Evolutionary conservation across 306 rosid species (phyloP).

Genomic region (Sindora glabra): DNA sequence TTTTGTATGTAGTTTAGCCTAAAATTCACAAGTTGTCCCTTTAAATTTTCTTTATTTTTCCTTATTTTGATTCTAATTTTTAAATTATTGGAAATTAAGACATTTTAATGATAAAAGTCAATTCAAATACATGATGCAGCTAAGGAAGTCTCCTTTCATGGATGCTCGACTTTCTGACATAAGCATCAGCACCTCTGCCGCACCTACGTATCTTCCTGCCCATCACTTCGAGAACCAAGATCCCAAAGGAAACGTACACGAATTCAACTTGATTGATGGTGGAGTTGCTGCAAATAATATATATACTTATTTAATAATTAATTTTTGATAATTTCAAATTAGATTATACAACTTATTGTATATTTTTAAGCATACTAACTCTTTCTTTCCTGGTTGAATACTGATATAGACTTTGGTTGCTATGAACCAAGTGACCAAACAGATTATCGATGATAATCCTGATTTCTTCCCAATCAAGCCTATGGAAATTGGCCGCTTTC

Average conservation of each 20-base stretch:
- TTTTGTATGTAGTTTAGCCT: background rate
- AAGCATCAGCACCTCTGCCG: constrained; percentile 46
- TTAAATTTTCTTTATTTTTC: too few relatives aligned
- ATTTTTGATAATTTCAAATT: too few relatives aligned
- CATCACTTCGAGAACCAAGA: constrained; percentile 29
- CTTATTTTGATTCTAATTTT: too few relatives aligned
- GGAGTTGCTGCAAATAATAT: constrained; percentile 65
- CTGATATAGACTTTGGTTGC: constrained; percentile 32
- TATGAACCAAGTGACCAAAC: constrained; percentile 9
- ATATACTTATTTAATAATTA: background rate
- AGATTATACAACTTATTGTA: too few relatives aligned
- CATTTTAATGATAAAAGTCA: background rate
- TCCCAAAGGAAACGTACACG: constrained; percentile 6
- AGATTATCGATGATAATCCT: background rate
- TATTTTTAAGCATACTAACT: too few relatives aligned
- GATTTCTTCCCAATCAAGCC: constrained; percentile 16
- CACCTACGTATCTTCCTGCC: constrained; percentile 56
- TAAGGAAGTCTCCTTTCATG: constrained; percentile 3
- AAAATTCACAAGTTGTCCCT: too few relatives aligned
- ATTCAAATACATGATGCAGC: background rate
- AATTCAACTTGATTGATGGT: constrained; percentile 61
- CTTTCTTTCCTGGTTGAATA: constrained; percentile 20
- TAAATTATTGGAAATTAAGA: too few relatives aligned
- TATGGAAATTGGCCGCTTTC: constrained; percentile 4
- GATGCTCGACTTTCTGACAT: constrained; percentile 32